Evolutionary conservation across 306 rosid genomes (phyloP), one percentile per base, ranked within the genome.

Genomic region (Cucurbita maxima): DNA sequence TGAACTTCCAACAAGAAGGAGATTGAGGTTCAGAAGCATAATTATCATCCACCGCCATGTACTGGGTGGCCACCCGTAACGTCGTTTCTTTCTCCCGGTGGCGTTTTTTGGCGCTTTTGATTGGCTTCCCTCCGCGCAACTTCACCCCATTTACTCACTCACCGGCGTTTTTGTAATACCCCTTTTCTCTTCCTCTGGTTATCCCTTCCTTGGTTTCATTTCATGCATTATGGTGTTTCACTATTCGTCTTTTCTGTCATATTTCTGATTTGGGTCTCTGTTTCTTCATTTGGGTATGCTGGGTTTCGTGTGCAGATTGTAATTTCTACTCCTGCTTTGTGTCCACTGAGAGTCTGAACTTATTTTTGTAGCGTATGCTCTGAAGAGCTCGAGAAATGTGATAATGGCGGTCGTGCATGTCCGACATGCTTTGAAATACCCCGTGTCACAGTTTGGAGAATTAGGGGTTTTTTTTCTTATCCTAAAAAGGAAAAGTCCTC

Each of bases 51-150:
- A 69, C 57, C 58, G 36, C 82, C 68, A 90, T 92, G 96, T 76
- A 84, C 82, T 51, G 89, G 85, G 71, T 80, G 19, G 84, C 90
- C 9, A 44, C 87, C 3, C 73, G 91, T 81, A 88, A 64, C 89
- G 86, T 34, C 60, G 87, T 80, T 86, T 81, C 71, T 5, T 38
- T 83, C 6, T 86, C 88, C 45, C 87, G 87, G 0, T 87, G 85
- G 83, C 85, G 96, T 61, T 85, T 84, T 44, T 82, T 84, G 16
- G 73, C 88, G 55, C 82, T 56, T 54, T 81, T 84, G 71, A 73
- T 80, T 75, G 85, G 74, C 76, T 76, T 84, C 14, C 75, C 82
- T 73, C 77, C 79, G 20, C 64, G 77, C 52, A 5, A 80, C 19
- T 75, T 30, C 83, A 37, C 70, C 79, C 79, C 92, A 22, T 73